These are phyloP conservation scores for Penicillium capsulatum DNA, from an alignment of 2,329 filamentous ascomycete species.

Conservation along the genomic window DNA sequence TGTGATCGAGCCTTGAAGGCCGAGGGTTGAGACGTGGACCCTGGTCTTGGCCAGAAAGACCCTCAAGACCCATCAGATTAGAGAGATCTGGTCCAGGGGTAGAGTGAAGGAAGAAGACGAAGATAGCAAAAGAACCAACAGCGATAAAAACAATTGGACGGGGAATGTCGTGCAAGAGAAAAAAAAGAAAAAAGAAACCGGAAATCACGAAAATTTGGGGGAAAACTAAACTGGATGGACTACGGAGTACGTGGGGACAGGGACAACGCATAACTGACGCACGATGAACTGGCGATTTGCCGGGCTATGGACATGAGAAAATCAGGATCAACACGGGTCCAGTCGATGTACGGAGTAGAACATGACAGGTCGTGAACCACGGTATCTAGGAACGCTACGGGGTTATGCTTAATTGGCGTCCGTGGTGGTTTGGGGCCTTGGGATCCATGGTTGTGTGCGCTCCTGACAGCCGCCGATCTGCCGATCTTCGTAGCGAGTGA, in stretches of 20 bases:
- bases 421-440: constrained; percentile 10
- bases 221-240: neutral
- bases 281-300: constrained; percentile 11
- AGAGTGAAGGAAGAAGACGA: too few species aligned
- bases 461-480: constrained; percentile 16
- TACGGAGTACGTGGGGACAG: constrained; percentile 5
- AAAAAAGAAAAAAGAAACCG: neutral
- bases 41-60: too few species aligned
- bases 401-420: constrained; percentile 24
- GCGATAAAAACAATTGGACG: too few species aligned
- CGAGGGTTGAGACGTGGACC: too few species aligned
- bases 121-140: too few species aligned
- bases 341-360: too few species aligned
- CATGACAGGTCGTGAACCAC: constrained; percentile 20
- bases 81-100: too few species aligned
- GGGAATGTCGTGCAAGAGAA: too few species aligned
- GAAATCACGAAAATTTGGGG: neutral
- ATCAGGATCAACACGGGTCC: neutral
- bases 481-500: constrained; percentile 8
- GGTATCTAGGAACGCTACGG: constrained; percentile 17
- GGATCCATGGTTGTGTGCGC: constrained; percentile 18
- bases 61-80: too few species aligned
- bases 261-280: constrained; percentile 7
- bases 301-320: neutral
- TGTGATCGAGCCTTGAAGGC: too few species aligned